Evolutionary conservation across 1,284 basidiomycete species (phyloP).

Genomic region (Microbotryum saponariae): DNA sequence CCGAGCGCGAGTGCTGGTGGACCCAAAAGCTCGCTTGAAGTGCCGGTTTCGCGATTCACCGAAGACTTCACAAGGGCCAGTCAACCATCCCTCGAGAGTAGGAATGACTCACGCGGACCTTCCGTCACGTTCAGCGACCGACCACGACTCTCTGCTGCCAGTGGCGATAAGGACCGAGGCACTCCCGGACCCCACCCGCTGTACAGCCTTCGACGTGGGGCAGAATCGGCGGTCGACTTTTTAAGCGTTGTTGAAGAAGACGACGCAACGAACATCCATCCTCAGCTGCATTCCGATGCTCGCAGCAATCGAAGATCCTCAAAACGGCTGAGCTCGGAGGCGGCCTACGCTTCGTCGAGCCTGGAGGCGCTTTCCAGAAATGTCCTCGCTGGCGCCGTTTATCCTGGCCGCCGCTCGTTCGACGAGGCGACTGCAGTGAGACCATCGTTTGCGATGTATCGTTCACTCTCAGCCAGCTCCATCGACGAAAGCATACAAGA

Average conservation of each 20-base stretch:
- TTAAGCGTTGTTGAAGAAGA: slow-evolving; percentile 30
- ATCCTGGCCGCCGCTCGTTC: slow-evolving; percentile 2
- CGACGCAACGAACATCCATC: slow-evolving; percentile 2
- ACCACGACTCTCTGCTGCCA: too few species aligned
- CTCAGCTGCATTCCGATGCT: not conserved
- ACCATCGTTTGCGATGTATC: slow-evolving; percentile 6
- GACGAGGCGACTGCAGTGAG: not conserved
- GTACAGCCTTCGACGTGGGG: slow-evolving; percentile 23
- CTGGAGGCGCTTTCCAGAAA: not conserved
- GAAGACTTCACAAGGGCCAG: too few species aligned
- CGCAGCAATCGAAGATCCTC: not conserved
- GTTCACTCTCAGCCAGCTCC: not conserved
- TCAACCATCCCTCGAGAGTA: too few species aligned
- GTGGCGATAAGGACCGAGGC: too few species aligned
- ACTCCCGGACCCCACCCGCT: slow-evolving; percentile 6
- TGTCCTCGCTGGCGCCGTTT: slow-evolving; percentile 1
- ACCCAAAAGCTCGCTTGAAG: too few species aligned
- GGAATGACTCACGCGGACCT: too few species aligned
- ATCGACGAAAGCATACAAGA: not conserved
- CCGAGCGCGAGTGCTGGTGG: too few species aligned
- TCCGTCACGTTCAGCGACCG: too few species aligned
- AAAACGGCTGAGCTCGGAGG: not conserved
- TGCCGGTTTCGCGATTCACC: too few species aligned
- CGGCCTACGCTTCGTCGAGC: not conserved
- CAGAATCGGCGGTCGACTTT: slow-evolving; percentile 33